Percentiles rank a stretch among this genome's conserved stretches.
These are phyloP conservation scores for Acer saccharum DNA, from an alignment of 345 rosid genomes.

Conservation along the genomic window DNA sequence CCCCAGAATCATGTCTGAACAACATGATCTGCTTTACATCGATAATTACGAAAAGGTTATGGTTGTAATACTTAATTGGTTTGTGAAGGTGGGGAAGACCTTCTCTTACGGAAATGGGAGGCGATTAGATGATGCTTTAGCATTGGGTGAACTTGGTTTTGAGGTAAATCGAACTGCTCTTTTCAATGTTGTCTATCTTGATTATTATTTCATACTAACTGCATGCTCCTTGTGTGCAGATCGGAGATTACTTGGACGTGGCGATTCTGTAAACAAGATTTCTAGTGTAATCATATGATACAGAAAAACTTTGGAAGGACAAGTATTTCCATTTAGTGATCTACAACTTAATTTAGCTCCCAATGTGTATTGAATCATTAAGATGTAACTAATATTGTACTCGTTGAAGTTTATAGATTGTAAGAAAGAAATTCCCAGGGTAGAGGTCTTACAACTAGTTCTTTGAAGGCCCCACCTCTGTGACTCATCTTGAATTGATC, in stretches of 20 bases:
- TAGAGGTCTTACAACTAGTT: background rate
- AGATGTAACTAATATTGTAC: slow-evolving; percentile 1
- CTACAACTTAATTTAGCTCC: background rate
- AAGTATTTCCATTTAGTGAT: background rate
- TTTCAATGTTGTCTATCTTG: background rate
- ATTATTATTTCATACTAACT: background rate
- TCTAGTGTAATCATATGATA: background rate
- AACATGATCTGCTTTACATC: background rate
- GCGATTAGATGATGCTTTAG: slow-evolving; percentile 72
- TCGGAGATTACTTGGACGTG: slow-evolving; percentile 94
- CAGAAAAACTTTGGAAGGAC: background rate
- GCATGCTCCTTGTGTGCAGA: slow-evolving; percentile 41
- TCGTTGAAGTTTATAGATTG: background rate
- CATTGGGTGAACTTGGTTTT: slow-evolving; percentile 75
- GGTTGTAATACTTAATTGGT: slow-evolving; percentile 15
- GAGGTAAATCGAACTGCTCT: slow-evolving; percentile 48
- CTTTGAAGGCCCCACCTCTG: no score
- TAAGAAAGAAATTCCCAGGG: background rate
- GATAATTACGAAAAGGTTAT: slow-evolving; percentile 5
- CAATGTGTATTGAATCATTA: background rate
- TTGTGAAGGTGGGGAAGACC: slow-evolving; percentile 77
- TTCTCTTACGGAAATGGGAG: slow-evolving; percentile 66
- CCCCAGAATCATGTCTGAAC: background rate
- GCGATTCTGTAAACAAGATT: slow-evolving; percentile 50
- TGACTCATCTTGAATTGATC: background rate